Percentiles rank a stretch among this genome's conserved stretches.
These are phyloP conservation scores for Phytophthora pini DNA, from an alignment of 352 stramenopile genomes.

Conservation along the genomic window DNA sequence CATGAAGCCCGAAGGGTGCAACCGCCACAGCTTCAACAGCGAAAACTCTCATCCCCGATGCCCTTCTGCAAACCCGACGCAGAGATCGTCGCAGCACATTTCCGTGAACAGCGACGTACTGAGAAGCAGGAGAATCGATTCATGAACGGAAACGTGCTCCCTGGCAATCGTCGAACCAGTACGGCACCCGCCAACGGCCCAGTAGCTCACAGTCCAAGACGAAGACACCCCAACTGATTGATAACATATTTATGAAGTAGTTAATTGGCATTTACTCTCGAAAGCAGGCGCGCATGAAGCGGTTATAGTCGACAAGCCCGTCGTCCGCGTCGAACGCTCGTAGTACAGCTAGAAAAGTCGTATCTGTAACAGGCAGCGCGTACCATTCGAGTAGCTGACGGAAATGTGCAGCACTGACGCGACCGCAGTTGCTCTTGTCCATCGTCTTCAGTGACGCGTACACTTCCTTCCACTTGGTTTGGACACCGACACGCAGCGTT, in stretches of 20 bases:
- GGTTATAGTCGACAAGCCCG: conserved; percentile 75
- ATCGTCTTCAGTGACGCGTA: conserved; percentile 74
- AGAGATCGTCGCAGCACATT: conserved; percentile 49
- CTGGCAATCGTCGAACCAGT: conserved; percentile 8
- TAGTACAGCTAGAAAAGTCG: conserved; percentile 61
- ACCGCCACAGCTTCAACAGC: conserved; percentile 10
- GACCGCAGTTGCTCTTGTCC: conserved; percentile 60
- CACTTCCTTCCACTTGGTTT: conserved; percentile 76
- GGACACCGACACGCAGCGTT: conserved; percentile 53
- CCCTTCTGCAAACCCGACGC: conserved; percentile 19
- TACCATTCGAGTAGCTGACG: conserved; percentile 83
- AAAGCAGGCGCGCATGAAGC: conserved; percentile 74
- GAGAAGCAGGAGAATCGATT: conserved; percentile 50
- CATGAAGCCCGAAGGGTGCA: conserved; percentile 23
- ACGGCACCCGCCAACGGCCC: neutral
- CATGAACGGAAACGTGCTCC: conserved; percentile 30
- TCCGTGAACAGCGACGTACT: conserved; percentile 46
- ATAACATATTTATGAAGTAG: conserved; percentile 30
- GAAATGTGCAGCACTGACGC: conserved; percentile 67
- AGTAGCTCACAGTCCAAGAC: conserved; percentile 14
- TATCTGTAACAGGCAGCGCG: conserved; percentile 55
- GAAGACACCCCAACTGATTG: conserved; percentile 18
- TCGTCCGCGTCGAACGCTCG: conserved; percentile 71
- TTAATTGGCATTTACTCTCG: conserved; percentile 17
- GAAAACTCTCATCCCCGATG: conserved; percentile 7